Evolutionary conservation across 176 grass and related monocot genomes (phyloP).

Genomic region (Oryza brachyantha): DNA sequence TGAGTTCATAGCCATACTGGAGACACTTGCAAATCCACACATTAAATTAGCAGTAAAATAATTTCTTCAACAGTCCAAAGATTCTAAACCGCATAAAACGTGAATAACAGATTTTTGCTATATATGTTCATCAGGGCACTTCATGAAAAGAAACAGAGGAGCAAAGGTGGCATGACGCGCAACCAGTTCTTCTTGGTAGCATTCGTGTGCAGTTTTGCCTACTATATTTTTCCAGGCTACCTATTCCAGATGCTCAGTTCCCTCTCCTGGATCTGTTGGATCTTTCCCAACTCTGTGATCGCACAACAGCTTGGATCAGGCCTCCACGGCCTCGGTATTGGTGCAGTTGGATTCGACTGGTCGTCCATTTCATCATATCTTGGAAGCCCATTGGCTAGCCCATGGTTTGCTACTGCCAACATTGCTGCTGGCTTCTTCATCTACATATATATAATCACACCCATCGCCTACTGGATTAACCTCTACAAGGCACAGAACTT

Average conservation of each 20-base stretch:
- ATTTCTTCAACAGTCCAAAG: not conserved
- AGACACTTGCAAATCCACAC: not conserved
- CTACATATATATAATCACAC: constrained; percentile 72
- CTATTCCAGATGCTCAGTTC: constrained; percentile 92
- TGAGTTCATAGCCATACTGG: not conserved
- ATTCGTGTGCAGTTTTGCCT: constrained; percentile 77
- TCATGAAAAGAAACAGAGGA: constrained; percentile 68
- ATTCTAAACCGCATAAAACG: not conserved
- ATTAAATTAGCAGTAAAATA: not conserved
- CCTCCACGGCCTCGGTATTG: constrained; percentile 66
- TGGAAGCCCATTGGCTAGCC: constrained; percentile 87
- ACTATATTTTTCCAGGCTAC: constrained; percentile 83
- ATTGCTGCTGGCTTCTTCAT: constrained; percentile 72
- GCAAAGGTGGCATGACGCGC: constrained; percentile 64
- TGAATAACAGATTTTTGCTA: not conserved
- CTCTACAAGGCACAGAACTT: constrained; percentile 76
- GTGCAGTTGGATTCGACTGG: constrained; percentile 82
- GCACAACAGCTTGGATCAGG: constrained; percentile 90
- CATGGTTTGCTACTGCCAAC: constrained; percentile 95
- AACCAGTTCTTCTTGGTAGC: constrained; percentile 88
- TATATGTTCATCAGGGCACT: constrained; percentile 35
- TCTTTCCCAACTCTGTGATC: constrained; percentile 69
- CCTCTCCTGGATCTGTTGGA: constrained; percentile 92
- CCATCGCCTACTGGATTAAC: constrained; percentile 67
- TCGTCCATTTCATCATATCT: constrained; percentile 72